Evolutionary conservation across 2,329 filamentous ascomycete genomes (phyloP).

Genomic region (Pestalotiopsis sp.): DNA sequence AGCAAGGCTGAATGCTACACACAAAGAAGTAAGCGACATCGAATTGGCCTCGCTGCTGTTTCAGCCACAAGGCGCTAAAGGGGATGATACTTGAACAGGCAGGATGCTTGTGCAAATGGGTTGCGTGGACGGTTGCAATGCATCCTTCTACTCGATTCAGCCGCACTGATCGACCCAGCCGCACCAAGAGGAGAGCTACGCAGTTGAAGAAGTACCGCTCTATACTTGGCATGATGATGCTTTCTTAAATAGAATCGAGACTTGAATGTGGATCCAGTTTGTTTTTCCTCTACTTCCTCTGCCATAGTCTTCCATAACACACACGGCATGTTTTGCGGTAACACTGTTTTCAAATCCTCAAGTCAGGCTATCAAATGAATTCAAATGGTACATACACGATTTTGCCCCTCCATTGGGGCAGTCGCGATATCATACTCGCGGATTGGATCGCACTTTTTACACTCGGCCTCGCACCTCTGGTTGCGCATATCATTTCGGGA

Average conservation of each 20-base stretch:
- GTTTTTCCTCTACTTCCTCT: background rate
- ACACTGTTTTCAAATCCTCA: background rate
- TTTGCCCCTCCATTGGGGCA: background rate
- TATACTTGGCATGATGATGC: background rate
- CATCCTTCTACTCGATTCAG: background rate
- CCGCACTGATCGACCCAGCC: background rate
- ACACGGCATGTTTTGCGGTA: background rate
- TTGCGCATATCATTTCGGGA: conserved; percentile 17
- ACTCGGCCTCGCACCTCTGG: conserved; percentile 17
- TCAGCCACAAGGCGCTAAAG: background rate
- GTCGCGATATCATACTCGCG: background rate
- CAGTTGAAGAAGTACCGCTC: background rate
- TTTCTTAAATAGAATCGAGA: background rate
- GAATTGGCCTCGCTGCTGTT: background rate
- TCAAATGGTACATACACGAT: background rate
- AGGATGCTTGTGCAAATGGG: background rate
- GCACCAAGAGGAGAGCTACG: background rate
- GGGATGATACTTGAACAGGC: background rate
- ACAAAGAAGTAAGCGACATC: background rate
- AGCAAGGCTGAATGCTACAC: background rate
- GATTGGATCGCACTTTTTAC: conserved; percentile 10
- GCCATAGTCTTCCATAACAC: background rate
- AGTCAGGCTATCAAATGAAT: background rate
- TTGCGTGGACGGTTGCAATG: background rate
- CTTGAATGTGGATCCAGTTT: background rate